Evolutionary conservation across 1,139 yeast species (phyloP), one percentile per base, ranked within the genome.

Genomic region (Magnusiomyces magnusii): DNA sequence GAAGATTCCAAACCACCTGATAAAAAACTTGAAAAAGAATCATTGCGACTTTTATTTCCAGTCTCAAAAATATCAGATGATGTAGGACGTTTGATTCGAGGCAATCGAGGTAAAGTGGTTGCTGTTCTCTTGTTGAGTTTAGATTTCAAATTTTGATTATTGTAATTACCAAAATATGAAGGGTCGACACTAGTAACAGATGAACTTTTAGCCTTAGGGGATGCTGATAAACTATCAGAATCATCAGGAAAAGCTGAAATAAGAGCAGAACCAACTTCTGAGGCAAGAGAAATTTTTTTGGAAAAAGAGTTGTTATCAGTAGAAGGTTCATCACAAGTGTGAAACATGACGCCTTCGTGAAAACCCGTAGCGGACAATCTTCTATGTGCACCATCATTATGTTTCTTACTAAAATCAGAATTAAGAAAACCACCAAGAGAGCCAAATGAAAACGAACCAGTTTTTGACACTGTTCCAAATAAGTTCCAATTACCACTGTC

Each of bases 401-500:
- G 53, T 27, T 53, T 51, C 36, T 58, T 54, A 2, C 39, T 31
- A 24, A 41, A 39, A 28, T 27, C 19, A 15, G 21, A 34, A 2
- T 57, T 55, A 1, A 63, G 57, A 1, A 66, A 65, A 27, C 58
- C 58, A 7, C 49, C 27, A 44, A 44, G n/a, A 10, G 24, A 5
- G 17, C 21, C 17, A 3, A 44, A 5, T 17, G 27, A 21, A 44
- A 44, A 44, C 13, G 24, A 3, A 17, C n/a, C n/a, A 10, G n/a
- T 44, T 23, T 23, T 44, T 3, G 49, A 19, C 49, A 44, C n/a
- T 19, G 27, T 44, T 44, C 27, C 27, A 21, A 44, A 44, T 5
- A 44, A 21, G n/a, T 44, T n/a, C 49, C n/a, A 5, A 10, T 17
- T 41, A 41, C 44, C 19, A 17, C 21, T 17, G 19, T 5, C 7